phyloP scores from a whole-genome alignment of 1,284 basidiomycete species.

The Trichosporon sp. region DNA sequence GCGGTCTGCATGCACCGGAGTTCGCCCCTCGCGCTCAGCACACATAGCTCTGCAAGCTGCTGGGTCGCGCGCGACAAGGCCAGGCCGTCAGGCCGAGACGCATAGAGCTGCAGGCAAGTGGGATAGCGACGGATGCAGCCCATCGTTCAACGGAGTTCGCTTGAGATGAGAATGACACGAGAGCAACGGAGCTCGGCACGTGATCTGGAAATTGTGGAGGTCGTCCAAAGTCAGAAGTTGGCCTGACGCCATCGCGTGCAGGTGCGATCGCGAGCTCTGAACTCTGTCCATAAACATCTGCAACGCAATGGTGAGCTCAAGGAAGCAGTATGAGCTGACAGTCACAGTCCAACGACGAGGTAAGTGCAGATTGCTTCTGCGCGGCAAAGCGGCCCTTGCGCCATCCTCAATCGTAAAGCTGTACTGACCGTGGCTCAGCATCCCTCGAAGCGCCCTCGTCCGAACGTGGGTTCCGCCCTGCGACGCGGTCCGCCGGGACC shows the following conservation, averaged over 20 bases:
- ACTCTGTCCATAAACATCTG: no score
- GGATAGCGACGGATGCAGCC: background rate
- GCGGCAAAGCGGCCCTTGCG: background rate
- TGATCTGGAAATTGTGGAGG: slow-evolving; percentile 16
- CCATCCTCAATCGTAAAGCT: background rate
- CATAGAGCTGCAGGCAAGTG: no score
- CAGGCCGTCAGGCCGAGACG: no score
- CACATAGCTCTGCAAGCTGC: background rate
- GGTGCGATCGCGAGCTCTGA: background rate
- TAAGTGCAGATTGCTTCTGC: background rate
- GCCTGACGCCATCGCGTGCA: background rate
- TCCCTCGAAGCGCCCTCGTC: slow-evolving; percentile 30
- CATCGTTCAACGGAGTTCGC: background rate
- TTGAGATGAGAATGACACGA: no score
- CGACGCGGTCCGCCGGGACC: slow-evolving; percentile 42
- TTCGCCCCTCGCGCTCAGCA: background rate
- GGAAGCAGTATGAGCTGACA: background rate
- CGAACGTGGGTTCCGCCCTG: slow-evolving; percentile 45
- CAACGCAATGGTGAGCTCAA: background rate
- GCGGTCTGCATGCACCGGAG: no score
- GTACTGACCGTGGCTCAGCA: slow-evolving; percentile 25
- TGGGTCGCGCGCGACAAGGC: background rate
- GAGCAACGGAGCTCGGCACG: background rate
- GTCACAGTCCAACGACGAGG: slow-evolving; percentile 12
- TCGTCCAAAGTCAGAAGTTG: slow-evolving; percentile 13